Evolutionary conservation across 306 rosid genomes (phyloP).

Genomic region (Lupinus albus): DNA sequence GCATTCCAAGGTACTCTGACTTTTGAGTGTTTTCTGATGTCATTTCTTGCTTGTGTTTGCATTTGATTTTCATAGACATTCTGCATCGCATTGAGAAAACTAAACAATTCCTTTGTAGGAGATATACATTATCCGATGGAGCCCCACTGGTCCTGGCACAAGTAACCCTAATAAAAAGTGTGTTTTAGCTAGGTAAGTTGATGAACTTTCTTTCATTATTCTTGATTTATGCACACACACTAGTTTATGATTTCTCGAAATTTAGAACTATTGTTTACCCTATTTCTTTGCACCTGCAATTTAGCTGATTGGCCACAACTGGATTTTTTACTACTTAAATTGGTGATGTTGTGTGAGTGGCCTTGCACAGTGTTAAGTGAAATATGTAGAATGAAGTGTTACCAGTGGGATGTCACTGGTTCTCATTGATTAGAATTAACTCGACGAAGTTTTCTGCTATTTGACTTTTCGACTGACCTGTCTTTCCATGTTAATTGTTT

Average conservation of each 20-base stretch:
- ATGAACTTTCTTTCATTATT: too few species aligned
- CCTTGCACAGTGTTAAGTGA: slow-evolving; percentile 11
- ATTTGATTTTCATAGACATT: too few species aligned
- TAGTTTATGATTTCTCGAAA: neutral
- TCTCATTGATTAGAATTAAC: slow-evolving; percentile 29
- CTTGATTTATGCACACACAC: slow-evolving; percentile 4
- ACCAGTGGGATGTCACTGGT: slow-evolving; percentile 8
- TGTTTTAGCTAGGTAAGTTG: too few species aligned
- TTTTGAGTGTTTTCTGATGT: too few species aligned
- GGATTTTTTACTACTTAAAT: slow-evolving; percentile 6
- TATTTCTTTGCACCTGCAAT: neutral
- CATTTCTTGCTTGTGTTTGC: too few species aligned
- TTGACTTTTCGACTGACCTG: slow-evolving; percentile 5
- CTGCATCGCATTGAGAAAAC: too few species aligned
- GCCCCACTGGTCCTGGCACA: too few species aligned
- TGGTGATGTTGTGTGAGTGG: slow-evolving; percentile 10
- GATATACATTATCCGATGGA: too few species aligned
- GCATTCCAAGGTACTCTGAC: slow-evolving; percentile 91
- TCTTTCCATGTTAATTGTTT: neutral
- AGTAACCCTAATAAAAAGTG: too few species aligned
- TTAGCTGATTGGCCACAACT: neutral
- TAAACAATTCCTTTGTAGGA: too few species aligned
- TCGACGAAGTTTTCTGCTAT: neutral
- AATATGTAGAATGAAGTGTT: slow-evolving; percentile 9
- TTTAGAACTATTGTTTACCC: neutral